Evolutionary conservation across 1,284 basidiomycete species (phyloP).

Genomic region (Papiliotrema flavescens): DNA sequence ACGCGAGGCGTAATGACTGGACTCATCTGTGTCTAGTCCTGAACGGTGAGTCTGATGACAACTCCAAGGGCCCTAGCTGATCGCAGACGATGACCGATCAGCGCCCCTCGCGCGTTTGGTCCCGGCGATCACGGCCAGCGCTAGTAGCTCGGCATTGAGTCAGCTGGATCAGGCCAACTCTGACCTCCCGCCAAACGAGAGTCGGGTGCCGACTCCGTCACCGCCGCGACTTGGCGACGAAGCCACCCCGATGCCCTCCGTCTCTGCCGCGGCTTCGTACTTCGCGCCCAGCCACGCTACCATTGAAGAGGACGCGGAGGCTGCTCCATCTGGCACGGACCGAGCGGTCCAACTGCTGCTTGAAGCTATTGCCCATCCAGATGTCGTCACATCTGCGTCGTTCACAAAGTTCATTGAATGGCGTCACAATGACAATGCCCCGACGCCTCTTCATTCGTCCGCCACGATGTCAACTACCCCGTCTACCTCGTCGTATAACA

Average conservation of each 20-base stretch:
- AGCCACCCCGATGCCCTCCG: slow-evolving; percentile 7
- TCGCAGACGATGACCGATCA: no score
- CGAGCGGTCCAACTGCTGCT: not conserved
- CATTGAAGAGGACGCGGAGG: no score
- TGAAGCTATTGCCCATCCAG: not conserved
- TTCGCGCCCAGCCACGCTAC: no score
- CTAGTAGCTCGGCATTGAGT: no score
- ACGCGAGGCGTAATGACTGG: slow-evolving; percentile 21
- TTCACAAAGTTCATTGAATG: slow-evolving; percentile 24
- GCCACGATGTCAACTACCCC: slow-evolving; percentile 8
- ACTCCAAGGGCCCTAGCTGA: no score
- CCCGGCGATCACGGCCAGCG: no score
- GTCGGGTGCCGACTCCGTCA: slow-evolving; percentile 1
- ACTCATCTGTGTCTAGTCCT: slow-evolving; percentile 27
- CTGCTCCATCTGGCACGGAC: no score
- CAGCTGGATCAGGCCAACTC: not conserved
- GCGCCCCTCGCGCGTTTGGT: no score
- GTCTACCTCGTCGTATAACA: slow-evolving; percentile 8
- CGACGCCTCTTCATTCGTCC: slow-evolving; percentile 6
- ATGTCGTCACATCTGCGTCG: slow-evolving; percentile 11
- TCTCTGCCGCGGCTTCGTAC: slow-evolving; percentile 1
- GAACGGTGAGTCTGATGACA: not conserved
- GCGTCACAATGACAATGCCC: slow-evolving; percentile 11
- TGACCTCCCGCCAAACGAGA: not conserved
- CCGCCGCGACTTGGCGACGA: slow-evolving; percentile 1